A percentile compares a stretch with the other conserved stretches of the same genome.
Evolutionary conservation across 139 green algal genomes (phyloP).

Genomic region (Diplosphaera chodatii): DNA sequence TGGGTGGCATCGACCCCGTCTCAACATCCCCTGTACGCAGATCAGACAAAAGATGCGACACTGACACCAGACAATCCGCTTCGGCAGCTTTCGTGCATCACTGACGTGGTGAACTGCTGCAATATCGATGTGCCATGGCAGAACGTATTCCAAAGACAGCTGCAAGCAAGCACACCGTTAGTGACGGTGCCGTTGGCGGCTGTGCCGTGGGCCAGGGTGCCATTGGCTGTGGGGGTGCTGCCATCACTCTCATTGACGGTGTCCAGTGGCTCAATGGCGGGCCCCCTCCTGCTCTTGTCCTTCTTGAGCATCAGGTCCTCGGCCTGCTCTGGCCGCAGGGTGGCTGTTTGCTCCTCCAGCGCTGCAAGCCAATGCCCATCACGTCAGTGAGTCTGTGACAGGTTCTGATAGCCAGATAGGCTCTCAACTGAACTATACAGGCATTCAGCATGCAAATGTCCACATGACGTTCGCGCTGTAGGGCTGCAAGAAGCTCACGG

Average conservation of each 20-base stretch:
- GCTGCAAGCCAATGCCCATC: neutral
- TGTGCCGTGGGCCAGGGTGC: too few relatives aligned
- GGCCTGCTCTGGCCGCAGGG: conserved; percentile 9
- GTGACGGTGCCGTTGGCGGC: neutral
- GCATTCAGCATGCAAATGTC: too few relatives aligned
- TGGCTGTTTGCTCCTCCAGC: conserved; percentile 8
- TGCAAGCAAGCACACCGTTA: too few relatives aligned
- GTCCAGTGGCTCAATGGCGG: neutral
- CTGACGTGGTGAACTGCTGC: too few relatives aligned
- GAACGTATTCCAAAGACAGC: too few relatives aligned
- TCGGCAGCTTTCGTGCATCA: too few relatives aligned
- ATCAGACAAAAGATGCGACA: neutral
- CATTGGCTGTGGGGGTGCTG: neutral
- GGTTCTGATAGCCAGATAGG: too few relatives aligned
- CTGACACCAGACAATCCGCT: neutral
- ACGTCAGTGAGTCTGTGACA: too few relatives aligned
- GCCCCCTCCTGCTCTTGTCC: neutral
- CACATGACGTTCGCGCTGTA: too few relatives aligned
- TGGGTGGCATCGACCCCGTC: neutral
- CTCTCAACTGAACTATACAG: too few relatives aligned
- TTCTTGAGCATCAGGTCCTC: neutral
- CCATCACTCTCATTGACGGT: neutral
- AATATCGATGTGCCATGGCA: too few relatives aligned
- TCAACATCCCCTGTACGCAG: neutral
- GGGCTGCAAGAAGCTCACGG: conserved; percentile 11